Conservation (phyloP, 2,329 filamentous ascomycete genomes). For the Sarocladiaceae sp. region DNA sequence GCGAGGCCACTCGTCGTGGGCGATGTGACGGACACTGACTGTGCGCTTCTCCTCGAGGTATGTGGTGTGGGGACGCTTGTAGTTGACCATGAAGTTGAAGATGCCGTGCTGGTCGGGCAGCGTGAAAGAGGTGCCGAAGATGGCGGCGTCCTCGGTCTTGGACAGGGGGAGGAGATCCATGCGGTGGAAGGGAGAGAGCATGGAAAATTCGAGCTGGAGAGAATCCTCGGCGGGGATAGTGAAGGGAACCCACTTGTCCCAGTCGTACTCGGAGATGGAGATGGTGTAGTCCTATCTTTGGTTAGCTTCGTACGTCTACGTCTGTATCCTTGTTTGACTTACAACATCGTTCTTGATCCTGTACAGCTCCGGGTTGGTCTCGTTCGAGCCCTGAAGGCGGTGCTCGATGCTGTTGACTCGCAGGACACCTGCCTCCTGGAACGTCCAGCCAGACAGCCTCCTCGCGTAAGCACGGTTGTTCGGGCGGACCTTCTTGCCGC, state of each 20-base stretch:
- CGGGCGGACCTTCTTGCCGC: constrained; percentile 52
- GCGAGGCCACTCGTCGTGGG: constrained; percentile 93
- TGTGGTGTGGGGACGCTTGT: constrained; percentile 90
- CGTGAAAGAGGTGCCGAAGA: constrained; percentile 72
- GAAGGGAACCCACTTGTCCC: constrained; percentile 73
- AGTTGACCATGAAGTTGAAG: constrained; percentile 97
- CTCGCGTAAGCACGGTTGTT: constrained; percentile 83
- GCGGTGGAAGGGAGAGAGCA: constrained; percentile 97
- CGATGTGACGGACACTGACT: constrained; percentile 92
- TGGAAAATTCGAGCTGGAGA: constrained; percentile 94
- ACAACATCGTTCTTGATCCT: constrained; percentile 96
- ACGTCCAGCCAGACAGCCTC: constrained; percentile 88
- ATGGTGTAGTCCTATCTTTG: constrained; percentile 70
- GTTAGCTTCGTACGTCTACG: constrained; percentile 20
- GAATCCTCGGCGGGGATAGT: constrained; percentile 63
- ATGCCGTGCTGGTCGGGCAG: constrained; percentile 97
- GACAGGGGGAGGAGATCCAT: constrained; percentile 59
- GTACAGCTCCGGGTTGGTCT: constrained; percentile 82
- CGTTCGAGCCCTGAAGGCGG: constrained; percentile 52
- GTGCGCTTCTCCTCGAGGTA: constrained; percentile 91
- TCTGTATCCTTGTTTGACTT: constrained; percentile 38
- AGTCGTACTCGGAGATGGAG: constrained; percentile 79
- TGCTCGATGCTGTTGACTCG: constrained; percentile 82
- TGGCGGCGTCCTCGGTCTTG: constrained; percentile 61
- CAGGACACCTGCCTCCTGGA: constrained; percentile 88